Conservation (phyloP, 345 rosid genomes). For the Eucalyptus dawsonii region DNA sequence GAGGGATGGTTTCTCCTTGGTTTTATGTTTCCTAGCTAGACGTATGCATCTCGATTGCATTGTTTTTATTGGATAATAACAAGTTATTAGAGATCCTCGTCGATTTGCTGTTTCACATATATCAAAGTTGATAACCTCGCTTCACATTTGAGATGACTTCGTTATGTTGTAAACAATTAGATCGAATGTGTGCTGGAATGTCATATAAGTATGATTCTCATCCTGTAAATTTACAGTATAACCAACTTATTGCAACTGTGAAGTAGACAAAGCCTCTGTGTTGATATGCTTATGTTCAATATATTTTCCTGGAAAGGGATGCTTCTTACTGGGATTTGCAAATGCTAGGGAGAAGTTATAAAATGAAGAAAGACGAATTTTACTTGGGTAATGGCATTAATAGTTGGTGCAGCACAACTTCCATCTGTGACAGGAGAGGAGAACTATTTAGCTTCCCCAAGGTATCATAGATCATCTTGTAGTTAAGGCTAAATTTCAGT, state of each 20-base stretch:
- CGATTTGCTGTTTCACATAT: background rate
- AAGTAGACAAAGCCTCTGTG: background rate
- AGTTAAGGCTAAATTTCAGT: too few relatives aligned
- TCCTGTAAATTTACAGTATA: background rate
- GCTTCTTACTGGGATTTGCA: background rate
- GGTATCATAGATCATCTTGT: too few relatives aligned
- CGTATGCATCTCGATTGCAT: background rate
- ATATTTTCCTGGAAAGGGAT: background rate
- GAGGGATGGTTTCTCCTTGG: background rate
- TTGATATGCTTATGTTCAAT: background rate
- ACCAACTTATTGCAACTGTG: background rate
- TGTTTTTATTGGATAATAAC: too few relatives aligned
- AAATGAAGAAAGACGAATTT: background rate
- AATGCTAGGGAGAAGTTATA: background rate
- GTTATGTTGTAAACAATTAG: background rate
- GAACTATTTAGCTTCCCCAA: too few relatives aligned
- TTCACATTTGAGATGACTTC: background rate
- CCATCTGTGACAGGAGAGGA: background rate
- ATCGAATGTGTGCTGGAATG: background rate
- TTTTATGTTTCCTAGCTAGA: background rate
- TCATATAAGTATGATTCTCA: background rate
- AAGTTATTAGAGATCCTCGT: background rate
- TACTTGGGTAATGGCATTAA: fast-evolving
- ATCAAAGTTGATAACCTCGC: background rate
- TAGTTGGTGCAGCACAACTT: background rate